phyloP scores from a whole-genome alignment of 2,329 filamentous ascomycete genomes.

The Arthrobotrys sinensis region DNA sequence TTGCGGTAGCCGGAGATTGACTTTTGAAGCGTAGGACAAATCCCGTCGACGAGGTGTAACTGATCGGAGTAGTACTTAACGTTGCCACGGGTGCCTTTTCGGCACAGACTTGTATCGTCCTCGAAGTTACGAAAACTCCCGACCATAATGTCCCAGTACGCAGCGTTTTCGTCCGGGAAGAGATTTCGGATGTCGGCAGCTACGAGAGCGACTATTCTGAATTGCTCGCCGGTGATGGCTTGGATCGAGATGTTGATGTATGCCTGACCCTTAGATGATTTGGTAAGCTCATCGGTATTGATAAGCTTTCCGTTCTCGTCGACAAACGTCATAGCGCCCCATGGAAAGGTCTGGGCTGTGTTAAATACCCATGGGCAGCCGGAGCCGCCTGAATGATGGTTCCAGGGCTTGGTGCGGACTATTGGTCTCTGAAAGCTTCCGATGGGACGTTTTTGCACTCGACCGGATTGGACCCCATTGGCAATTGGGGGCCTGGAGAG shows the following conservation, averaged over 20 bases:
- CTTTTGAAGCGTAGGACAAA: background rate
- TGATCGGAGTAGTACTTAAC: background rate
- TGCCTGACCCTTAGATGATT: background rate
- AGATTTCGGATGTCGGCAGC: background rate
- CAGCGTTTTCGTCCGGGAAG: slow-evolving; percentile 17
- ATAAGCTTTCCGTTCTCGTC: background rate
- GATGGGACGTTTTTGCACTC: background rate
- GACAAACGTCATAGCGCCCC: background rate
- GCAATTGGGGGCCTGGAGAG: no score
- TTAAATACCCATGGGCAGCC: slow-evolving; percentile 10
- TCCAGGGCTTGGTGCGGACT: no score
- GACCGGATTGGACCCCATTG: no score
- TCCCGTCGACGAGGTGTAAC: background rate
- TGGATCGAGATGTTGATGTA: background rate
- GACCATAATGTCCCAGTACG: background rate
- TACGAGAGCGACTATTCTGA: background rate
- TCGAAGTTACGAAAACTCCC: background rate
- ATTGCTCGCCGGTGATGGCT: background rate
- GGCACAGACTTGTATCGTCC: no score
- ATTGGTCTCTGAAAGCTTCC: no score
- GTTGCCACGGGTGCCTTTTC: background rate
- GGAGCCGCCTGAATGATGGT: background rate
- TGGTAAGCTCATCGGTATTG: background rate
- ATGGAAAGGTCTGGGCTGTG: slow-evolving; percentile 3
- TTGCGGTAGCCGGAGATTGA: background rate